Evolutionary conservation across 2,329 filamentous ascomycete species (phyloP).

Genomic region (Bipolaris sorokiniana): DNA sequence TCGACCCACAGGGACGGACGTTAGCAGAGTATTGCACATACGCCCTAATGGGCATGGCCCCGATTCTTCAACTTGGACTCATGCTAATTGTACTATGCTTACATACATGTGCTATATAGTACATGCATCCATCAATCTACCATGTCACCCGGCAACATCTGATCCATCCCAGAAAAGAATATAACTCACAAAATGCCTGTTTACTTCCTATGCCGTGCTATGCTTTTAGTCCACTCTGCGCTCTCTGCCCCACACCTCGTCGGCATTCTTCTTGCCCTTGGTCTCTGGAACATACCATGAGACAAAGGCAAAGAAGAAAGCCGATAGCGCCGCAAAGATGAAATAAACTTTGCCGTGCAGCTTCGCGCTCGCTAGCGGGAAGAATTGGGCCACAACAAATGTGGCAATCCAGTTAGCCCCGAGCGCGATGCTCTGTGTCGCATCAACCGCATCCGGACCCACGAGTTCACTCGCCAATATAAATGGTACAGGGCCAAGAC

Average conservation of each 20-base stretch:
- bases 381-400: constrained; percentile 92
- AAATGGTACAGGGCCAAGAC: constrained; percentile 92
- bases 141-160: not conserved
- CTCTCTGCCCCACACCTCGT: constrained; percentile 87
- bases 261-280: constrained; percentile 78
- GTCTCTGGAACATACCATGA: constrained; percentile 81
- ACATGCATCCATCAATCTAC: not conserved
- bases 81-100: not conserved
- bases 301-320: constrained; percentile 74
- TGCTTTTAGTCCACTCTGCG: constrained; percentile 40
- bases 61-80: not conserved
- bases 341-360: constrained; percentile 89
- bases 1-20: too few species aligned
- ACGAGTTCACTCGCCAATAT: constrained; percentile 92
- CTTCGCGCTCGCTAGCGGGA: constrained; percentile 81
- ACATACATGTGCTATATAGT: not conserved
- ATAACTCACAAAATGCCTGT: not conserved
- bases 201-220: not conserved
- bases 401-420: constrained; percentile 89
- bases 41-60: not conserved
- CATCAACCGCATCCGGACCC: constrained; percentile 85
- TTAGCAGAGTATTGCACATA: too few species aligned
- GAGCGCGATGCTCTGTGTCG: constrained; percentile 86
- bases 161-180: not conserved
- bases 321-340: constrained; percentile 80